These are phyloP conservation scores for Schoenoplectus triqueter DNA, from an alignment of 202 grass and related monocot genomes.

Conservation along the genomic window DNA sequence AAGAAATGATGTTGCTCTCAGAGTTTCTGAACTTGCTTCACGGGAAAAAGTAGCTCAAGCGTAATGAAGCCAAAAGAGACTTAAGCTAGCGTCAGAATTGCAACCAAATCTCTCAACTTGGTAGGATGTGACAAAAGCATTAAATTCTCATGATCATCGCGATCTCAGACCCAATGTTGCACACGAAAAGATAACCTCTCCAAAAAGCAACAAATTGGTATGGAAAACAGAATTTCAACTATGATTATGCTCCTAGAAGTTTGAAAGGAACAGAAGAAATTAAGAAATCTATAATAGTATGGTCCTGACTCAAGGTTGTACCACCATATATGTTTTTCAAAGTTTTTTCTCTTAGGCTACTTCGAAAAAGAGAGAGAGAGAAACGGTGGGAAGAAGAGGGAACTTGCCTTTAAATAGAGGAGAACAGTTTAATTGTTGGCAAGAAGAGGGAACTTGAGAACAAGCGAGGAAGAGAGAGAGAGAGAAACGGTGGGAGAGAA, in stretches of 20 bases:
- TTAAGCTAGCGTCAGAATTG: conserved; percentile 32
- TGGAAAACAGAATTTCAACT: conserved; percentile 29
- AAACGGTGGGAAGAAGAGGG: no score
- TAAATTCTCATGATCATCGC: conserved; percentile 38
- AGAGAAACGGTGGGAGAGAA: conserved; percentile 23
- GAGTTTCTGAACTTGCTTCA: conserved; percentile 18
- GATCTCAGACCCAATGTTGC: conserved; percentile 34
- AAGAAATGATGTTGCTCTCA: conserved; percentile 19
- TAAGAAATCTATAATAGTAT: conserved; percentile 11
- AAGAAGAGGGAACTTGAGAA: conserved; percentile 25
- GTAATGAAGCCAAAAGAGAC: conserved; percentile 29
- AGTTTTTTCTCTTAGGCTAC: conserved; percentile 3
- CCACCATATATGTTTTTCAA: background rate
- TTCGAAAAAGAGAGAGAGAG: conserved; percentile 8
- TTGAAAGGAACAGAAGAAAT: conserved; percentile 19
- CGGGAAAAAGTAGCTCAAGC: background rate
- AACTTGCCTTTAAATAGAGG: conserved; percentile 7
- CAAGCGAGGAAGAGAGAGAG: conserved; percentile 3
- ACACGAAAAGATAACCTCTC: conserved; percentile 30
- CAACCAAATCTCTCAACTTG: conserved; percentile 37
- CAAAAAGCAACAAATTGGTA: conserved; percentile 4
- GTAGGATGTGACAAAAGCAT: conserved; percentile 37
- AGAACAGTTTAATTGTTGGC: background rate
- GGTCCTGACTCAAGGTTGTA: conserved; percentile 36
- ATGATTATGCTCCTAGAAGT: conserved; percentile 8